These are phyloP conservation scores for Raddia distichophylla DNA, from an alignment of 176 grass and related monocot species.

Conservation along the genomic window DNA sequence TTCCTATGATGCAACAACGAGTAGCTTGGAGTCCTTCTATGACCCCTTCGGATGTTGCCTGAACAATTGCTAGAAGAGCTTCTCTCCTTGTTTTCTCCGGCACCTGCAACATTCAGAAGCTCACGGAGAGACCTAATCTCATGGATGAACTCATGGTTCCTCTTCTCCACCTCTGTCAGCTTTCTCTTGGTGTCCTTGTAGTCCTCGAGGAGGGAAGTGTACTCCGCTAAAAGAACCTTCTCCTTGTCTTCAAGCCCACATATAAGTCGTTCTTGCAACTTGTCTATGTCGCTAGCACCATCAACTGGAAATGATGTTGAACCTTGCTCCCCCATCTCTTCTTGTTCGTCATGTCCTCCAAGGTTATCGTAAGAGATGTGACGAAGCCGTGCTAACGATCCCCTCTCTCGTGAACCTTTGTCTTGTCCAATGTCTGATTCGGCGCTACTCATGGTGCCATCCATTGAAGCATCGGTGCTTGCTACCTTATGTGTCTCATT, in stretches of 20 bases:
- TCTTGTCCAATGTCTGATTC: conserved; percentile 20
- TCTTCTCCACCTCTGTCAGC: conserved; percentile 63
- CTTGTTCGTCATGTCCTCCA: not conserved
- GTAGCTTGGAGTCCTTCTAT: conserved; percentile 51
- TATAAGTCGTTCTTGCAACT: conserved; percentile 50
- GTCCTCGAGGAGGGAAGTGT: conserved; percentile 59
- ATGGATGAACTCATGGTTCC: conserved; percentile 59
- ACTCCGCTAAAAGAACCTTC: conserved; percentile 60
- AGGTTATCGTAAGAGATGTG: conserved; percentile 37
- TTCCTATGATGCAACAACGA: conserved; percentile 32
- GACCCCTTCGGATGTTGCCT: not conserved
- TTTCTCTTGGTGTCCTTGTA: conserved; percentile 67
- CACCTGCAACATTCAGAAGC: conserved; percentile 32
- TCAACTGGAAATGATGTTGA: not conserved
- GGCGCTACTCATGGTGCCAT: not conserved
- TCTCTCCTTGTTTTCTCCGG: conserved; percentile 20
- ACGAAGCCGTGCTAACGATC: conserved; percentile 38
- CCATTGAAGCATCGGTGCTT: not conserved
- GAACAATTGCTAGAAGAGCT: not conserved
- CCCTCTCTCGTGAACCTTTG: conserved; percentile 44
- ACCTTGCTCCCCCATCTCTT: conserved; percentile 24
- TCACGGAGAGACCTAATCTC: conserved; percentile 71
- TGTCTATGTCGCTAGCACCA: conserved; percentile 1
- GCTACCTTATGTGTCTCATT: not conserved
- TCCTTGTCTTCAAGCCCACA: conserved; percentile 61